Conservation (phyloP, 805 yeast species). For the Debaryomyces hansenii region DNA sequence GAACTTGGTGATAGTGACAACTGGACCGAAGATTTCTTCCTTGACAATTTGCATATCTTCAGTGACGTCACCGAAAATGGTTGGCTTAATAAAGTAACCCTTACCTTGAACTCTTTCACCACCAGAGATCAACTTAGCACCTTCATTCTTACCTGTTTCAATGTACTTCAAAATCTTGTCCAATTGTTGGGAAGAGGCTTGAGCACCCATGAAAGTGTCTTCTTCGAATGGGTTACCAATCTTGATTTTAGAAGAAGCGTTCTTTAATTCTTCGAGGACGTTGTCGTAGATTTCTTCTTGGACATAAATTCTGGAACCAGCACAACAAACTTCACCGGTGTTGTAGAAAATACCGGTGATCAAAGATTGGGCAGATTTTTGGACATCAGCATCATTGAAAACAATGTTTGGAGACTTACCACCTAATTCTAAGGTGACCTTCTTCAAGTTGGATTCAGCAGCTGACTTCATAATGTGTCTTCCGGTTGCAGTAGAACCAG, state of each 20-base stretch:
- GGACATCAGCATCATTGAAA: constrained; percentile 80
- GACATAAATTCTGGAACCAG: constrained; percentile 88
- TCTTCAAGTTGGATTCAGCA: constrained; percentile 78
- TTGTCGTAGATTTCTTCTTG: constrained; percentile 84
- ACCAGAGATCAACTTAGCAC: constrained; percentile 81
- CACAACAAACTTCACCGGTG: constrained; percentile 95
- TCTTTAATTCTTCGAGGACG: constrained; percentile 62
- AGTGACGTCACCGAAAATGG: constrained; percentile 79
- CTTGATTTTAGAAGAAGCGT: constrained; percentile 54
- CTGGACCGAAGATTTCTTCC: constrained; percentile 96
- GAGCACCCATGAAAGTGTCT: constrained; percentile 86
- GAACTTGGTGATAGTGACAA: constrained; percentile 81
- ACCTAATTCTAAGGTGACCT: constrained; percentile 91
- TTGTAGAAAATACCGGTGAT: constrained; percentile 85
- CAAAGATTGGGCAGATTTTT: constrained; percentile 72
- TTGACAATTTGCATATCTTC: constrained; percentile 72
- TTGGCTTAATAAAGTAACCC: constrained; percentile 76
- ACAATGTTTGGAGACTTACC: constrained; percentile 94
- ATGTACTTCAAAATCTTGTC: constrained; percentile 76
- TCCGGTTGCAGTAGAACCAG: constrained; percentile 94
- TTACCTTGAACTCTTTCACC: constrained; percentile 73
- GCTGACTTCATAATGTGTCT: constrained; percentile 78
- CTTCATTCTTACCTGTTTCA: constrained; percentile 76
- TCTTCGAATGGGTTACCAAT: constrained; percentile 86
- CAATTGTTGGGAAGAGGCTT: constrained; percentile 78